phyloP scores from a whole-genome alignment of 73 alveolate genomes.

The Breviolum minutum region DNA sequence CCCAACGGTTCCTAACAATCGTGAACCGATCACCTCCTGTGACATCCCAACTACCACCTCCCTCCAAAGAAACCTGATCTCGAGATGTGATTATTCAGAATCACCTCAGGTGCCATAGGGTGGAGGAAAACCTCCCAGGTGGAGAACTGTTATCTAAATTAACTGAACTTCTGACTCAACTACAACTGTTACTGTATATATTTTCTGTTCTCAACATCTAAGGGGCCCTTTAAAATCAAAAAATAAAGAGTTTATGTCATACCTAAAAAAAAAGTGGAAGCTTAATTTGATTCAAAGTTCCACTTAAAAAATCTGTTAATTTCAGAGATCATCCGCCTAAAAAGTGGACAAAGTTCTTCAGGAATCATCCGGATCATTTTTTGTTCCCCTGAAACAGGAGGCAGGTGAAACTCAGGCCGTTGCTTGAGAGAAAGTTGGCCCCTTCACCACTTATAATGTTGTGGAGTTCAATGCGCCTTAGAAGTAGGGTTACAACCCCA shows the following conservation, averaged over 20 bases:
- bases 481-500: too few relatives aligned
- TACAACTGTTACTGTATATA: neutral
- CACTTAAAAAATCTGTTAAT: too few relatives aligned
- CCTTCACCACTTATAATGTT: too few relatives aligned
- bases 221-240: neutral
- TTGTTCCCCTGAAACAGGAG: neutral
- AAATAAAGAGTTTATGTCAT: neutral
- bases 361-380: neutral
- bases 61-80: neutral
- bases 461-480: too few relatives aligned
- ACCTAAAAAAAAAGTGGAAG: neutral
- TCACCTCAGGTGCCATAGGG: slow-evolving; percentile 3
- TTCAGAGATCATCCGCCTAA: neutral
- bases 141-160: neutral
- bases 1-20: too few relatives aligned
- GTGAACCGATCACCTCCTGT: too few relatives aligned
- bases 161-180: neutral
- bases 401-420: neutral
- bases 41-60: too few relatives aligned
- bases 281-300: neutral
- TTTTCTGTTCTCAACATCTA: neutral
- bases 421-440: too few relatives aligned
- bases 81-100: slow-evolving; percentile 74
- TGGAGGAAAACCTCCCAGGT: neutral
- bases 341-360: neutral